Base-by-base conservation (phyloP, 495 filamentous ascomycete genomes). In the Talaromyces nanjingensis region DNA sequence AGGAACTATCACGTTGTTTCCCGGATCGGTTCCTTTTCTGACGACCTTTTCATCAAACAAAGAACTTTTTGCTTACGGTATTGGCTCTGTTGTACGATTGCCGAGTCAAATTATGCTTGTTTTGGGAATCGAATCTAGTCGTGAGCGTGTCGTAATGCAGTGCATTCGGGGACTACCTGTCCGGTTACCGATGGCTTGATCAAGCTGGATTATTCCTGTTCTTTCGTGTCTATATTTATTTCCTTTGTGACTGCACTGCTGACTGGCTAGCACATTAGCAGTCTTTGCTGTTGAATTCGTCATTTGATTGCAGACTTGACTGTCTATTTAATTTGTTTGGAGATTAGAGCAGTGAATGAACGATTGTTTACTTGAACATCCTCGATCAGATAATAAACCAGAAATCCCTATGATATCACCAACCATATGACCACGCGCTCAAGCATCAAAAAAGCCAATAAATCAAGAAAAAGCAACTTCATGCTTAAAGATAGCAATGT, bases 231-330 rank as follows among this genome's bases (percentile, higher is more conserved):
- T 31, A 59, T 59, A 3, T 59, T 59, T 37, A 37, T 37, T 33
- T 59, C 56, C 31, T 59, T 59, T 59, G 56, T 59, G 56, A 56
- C 27, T 56, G 53, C 24, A 6, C 27, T 56, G 24, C 53, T 7
- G 27, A 56, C 53, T 56, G 53, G 53, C 53, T 56, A 56, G 39
- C 45, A 49, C 45, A 20, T 49, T 49, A 20, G 45, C n/a, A 55
- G 25, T 55, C 24, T 29, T 55, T 29, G 49, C 25, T 55, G 22
- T 55, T 55, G 45, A 45, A 45, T 24, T 29, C 9, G 7, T 55
- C 52, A 24, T 55, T 55, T 55, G 25, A 29, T 14, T 55, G 52
- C 52, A n/a, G 52, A 29, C 52, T 55, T 55, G 52, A 25, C 25
- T 55, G 25, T 55, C 25, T 29, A 55, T 55, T 55, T 55, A 55